These are phyloP conservation scores for Cladosporium halotolerans DNA, from an alignment of 2,329 filamentous ascomycete species.

Conservation along the genomic window DNA sequence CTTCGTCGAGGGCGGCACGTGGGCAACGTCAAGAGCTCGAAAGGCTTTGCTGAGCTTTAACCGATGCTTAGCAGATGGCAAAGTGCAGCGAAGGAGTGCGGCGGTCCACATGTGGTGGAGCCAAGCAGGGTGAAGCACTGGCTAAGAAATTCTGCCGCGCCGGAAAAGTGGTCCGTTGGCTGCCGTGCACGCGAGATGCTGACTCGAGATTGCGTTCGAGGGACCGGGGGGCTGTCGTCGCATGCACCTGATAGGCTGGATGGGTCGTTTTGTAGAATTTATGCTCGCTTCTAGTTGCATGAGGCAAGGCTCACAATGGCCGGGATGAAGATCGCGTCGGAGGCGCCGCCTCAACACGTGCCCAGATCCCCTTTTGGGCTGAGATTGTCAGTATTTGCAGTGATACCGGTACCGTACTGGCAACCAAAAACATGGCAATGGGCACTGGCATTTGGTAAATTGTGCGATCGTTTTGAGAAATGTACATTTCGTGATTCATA, in stretches of 20 bases:
- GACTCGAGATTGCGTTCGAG: not conserved
- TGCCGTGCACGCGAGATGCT: not conserved
- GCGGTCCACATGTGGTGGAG: not conserved
- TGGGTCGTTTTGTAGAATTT: not conserved
- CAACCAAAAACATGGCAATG: not conserved
- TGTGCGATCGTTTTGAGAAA: no score
- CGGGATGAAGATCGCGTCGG: no score
- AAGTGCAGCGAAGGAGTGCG: not conserved
- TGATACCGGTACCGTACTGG: not conserved
- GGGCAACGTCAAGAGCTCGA: not conserved
- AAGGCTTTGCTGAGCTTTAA: not conserved
- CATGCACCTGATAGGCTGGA: not conserved
- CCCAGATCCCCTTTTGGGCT: not conserved
- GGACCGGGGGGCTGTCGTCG: not conserved
- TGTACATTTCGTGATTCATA: not conserved
- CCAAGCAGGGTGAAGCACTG: not conserved
- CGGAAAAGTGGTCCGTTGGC: not conserved
- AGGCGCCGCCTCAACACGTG: no score
- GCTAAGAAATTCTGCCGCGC: not conserved
- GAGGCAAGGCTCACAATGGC: no score
- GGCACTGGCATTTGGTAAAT: no score
- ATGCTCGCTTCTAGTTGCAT: no score
- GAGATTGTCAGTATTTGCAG: not conserved
- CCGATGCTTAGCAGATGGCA: not conserved
- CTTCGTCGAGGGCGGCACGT: not conserved